Conservation (phyloP, 2,329 filamentous ascomycete species). For the Macrophomina phaseolina region DNA sequence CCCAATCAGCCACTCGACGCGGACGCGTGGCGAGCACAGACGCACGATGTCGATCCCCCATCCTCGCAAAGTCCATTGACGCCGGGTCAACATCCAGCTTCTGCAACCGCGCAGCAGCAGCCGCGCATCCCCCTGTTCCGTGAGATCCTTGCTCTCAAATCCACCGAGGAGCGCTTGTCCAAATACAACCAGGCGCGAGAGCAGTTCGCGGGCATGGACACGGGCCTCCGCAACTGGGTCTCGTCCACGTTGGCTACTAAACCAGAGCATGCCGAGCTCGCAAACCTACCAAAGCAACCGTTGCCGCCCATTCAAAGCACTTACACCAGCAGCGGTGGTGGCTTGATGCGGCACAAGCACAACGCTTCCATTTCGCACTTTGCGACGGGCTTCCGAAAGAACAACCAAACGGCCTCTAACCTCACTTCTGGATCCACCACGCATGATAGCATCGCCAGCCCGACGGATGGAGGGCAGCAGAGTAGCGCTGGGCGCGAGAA, state of each 20-base stretch:
- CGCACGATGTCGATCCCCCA: conserved; percentile 25
- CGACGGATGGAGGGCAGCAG: conserved; percentile 28
- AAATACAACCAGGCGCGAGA: conserved; percentile 75
- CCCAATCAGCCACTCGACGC: conserved; percentile 26
- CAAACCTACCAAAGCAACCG: conserved; percentile 51
- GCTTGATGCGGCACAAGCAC: conserved; percentile 40
- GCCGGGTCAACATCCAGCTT: neutral
- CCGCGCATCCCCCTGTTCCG: conserved; percentile 57
- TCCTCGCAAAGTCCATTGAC: conserved; percentile 14
- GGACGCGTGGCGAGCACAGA: conserved; percentile 27
- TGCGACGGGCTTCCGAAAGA: conserved; percentile 29
- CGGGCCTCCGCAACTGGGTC: conserved; percentile 72
- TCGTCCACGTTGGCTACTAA: conserved; percentile 54
- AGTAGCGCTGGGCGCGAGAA: conserved; percentile 38
- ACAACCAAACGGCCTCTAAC: conserved; percentile 32
- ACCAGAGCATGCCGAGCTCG: conserved; percentile 59
- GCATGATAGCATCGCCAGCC: conserved; percentile 35
- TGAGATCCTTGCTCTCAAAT: conserved; percentile 75
- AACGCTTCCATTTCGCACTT: conserved; percentile 45
- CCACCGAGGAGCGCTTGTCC: conserved; percentile 70
- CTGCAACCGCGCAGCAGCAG: conserved; percentile 17
- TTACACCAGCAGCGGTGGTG: conserved; percentile 24
- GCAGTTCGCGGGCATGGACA: conserved; percentile 74
- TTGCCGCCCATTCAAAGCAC: conserved; percentile 37
- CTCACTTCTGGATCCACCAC: conserved; percentile 36